Conservation (phyloP, 1,284 basidiomycete genomes). For the Trichosporon inkin region DNA sequence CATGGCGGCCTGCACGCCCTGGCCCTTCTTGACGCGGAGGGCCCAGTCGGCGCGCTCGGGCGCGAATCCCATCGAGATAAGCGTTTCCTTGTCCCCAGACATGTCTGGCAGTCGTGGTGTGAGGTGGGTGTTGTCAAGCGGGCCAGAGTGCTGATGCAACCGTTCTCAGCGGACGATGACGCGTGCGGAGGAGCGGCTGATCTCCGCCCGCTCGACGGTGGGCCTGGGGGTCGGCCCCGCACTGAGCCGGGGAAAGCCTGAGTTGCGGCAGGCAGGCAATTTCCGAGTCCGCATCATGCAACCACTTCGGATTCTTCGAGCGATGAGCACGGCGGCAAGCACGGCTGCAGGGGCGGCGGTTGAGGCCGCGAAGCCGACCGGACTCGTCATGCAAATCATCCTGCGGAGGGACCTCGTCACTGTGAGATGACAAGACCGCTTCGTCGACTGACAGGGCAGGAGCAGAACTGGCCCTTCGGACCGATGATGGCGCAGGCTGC, state of each 20-base stretch:
- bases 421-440: conserved; percentile 23
- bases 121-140: not conserved
- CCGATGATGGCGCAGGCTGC: conserved; percentile 55
- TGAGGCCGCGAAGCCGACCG: conserved; percentile 26
- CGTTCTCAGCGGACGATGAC: not conserved
- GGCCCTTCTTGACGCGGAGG: conserved; percentile 68
- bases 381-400: conserved; percentile 51
- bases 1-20: conserved; percentile 80
- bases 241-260: not conserved
- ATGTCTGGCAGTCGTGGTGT: conserved; percentile 25
- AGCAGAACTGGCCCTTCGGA: conserved; percentile 52
- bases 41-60: conserved; percentile 81
- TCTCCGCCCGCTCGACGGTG: not conserved
- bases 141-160: not conserved
- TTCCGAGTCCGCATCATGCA: not conserved
- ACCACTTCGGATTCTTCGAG: not conserved
- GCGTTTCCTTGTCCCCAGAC: conserved; percentile 64
- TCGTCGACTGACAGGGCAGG: conserved; percentile 20
- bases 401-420: conserved; percentile 44
- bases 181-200: not conserved
- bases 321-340: conserved; percentile 1
- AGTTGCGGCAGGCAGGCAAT: not conserved
- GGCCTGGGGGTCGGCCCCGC: not conserved
- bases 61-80: conserved; percentile 83
- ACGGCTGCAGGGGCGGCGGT: not conserved